A percentile compares a stretch with the other conserved stretches of the same genome.
These are phyloP conservation scores for Phalaenopsis hybrid DNA, from an alignment of 116 monocot species.

Conservation along the genomic window DNA sequence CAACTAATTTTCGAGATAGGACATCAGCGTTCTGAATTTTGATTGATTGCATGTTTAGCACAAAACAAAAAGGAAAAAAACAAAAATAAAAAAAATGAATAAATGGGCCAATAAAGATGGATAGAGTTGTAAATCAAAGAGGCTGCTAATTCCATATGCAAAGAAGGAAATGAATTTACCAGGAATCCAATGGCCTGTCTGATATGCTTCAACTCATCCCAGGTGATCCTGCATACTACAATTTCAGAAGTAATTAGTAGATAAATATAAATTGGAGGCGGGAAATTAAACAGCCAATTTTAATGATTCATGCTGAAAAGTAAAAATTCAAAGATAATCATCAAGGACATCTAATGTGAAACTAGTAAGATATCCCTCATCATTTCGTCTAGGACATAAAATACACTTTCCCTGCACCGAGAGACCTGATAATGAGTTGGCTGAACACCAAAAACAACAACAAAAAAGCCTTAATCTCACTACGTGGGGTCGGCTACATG, in stretches of 20 bases:
- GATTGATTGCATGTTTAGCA: background rate
- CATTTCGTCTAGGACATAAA: background rate
- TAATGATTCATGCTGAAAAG: background rate
- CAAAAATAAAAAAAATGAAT: background rate
- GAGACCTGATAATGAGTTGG: background rate
- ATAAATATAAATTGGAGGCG: background rate
- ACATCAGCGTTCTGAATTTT: background rate
- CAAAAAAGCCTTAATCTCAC: too few species aligned
- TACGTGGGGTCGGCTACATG: too few species aligned
- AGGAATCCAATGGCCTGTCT: constrained; percentile 93
- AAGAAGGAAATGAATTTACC: constrained; percentile 34
- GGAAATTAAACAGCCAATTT: background rate
- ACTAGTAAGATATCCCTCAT: background rate
- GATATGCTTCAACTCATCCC: constrained; percentile 96
- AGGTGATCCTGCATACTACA: constrained; percentile 91
- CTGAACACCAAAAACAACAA: too few species aligned
- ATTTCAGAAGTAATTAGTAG: constrained; percentile 5
- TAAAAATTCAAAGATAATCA: background rate
- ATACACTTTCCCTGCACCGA: background rate
- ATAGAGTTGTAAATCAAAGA: background rate
- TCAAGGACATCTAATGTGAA: background rate
- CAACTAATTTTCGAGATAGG: background rate
- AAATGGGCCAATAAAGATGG: background rate
- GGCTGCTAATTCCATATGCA: background rate
- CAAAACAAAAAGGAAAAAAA: background rate